Base-by-base conservation (phyloP, 345 rosid species). In the Dovyalis caffra region DNA sequence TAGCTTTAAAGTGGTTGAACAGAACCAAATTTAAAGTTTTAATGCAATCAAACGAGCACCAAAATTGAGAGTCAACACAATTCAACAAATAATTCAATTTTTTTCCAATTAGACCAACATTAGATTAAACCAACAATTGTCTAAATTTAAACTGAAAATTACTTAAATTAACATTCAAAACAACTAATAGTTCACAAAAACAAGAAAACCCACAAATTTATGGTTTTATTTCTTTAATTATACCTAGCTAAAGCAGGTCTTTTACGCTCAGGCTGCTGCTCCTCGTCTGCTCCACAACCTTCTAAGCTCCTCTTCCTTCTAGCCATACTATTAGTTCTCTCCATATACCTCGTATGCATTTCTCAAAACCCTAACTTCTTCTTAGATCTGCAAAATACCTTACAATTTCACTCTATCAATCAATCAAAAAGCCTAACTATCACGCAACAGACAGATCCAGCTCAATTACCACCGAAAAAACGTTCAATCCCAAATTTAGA, bases 241-340 rank as follows among this genome's bases (percentile, higher is more conserved):
- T 40, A 91, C 97, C 99, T 92, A 28, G 97, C 94, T 77, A 95
- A 83, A 87, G 99, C 97, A 3, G 99, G 99, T 47, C 92, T 86
- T 78, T 92, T 95, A 79, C 90, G 80, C 73, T 91, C 97, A 28
- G 97, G 91, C 77, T 90, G 88, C 60, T 80, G 71, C 56, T 77
- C 90, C 57, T 80, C 64, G 47, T 85, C 82, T 15, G 86, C 92
- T 32, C 73, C 84, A 11, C 79, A 88, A 64, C 85, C 81, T 66
- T 92, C 97, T 64, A 88, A 75, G 35, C 90, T 83, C 71, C 99
- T 85, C 87, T 95, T 95, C 71, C 89, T 95, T 79, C 95, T 81
- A 70, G 81, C 83, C 90, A 88, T 90, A 75, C 87, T 88, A 70
- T 84, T 92, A 66, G 97, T 84, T 85, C 97, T 87, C 84, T 92